Evolutionary conservation across 225 moss, liverwort and hornwort species (phyloP).

Genomic region (Polytrichum formosum): DNA sequence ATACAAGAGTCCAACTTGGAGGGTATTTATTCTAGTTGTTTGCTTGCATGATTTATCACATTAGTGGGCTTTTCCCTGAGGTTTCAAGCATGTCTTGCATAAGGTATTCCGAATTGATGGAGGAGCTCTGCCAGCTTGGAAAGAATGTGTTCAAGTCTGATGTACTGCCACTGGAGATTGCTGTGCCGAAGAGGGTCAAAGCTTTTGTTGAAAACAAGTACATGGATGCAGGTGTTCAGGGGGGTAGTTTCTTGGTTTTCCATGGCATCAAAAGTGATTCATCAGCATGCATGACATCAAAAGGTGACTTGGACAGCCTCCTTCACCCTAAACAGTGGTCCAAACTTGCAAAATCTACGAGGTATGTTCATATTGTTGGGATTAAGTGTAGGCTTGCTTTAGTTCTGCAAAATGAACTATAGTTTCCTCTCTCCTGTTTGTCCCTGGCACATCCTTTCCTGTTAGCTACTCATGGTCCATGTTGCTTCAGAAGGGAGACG

Average conservation of each 20-base stretch:
- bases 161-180: constrained; percentile 58
- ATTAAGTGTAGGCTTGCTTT: too few species aligned
- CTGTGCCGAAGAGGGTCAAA: constrained; percentile 64
- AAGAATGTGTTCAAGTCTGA: constrained; percentile 45
- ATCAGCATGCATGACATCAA: constrained; percentile 77
- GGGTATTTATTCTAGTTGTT: too few species aligned
- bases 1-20: too few species aligned
- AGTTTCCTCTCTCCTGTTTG: too few species aligned
- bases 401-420: too few species aligned
- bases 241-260: constrained; percentile 68
- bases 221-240: constrained; percentile 57
- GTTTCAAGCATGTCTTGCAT: neutral
- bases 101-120: constrained; percentile 80
- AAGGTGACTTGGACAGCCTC: constrained; percentile 78
- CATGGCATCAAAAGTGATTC: constrained; percentile 84
- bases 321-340: constrained; percentile 68
- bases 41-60: neutral
- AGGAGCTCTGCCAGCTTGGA: constrained; percentile 50
- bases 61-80: neutral
- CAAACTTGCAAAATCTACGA: constrained; percentile 50
- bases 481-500: neutral
- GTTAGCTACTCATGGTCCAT: neutral
- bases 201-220: constrained; percentile 61
- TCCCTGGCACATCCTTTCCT: too few species aligned
- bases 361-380: constrained; percentile 36